Evolutionary conservation across 257 asterid genomes (phyloP).

Genomic region (Eustoma russellianum): DNA sequence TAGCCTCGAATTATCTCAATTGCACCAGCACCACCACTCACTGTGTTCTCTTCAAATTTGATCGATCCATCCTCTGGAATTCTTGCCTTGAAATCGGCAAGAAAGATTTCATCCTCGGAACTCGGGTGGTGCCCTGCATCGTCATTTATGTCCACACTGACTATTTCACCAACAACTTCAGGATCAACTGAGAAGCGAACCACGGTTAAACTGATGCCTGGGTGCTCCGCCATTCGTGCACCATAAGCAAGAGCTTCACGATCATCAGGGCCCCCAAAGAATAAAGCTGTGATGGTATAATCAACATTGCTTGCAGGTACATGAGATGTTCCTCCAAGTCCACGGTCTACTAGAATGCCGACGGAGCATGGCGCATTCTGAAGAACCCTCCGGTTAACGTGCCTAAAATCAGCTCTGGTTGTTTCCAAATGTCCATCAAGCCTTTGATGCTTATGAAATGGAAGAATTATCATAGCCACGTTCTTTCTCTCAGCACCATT

Average conservation of each 20-base stretch:
- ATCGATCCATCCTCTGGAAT: conserved; percentile 16
- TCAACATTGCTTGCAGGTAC: conserved; percentile 44
- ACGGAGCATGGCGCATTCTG: conserved; percentile 44
- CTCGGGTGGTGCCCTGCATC: neutral
- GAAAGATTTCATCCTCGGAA: conserved; percentile 21
- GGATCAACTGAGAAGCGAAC: conserved; percentile 16
- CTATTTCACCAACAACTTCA: conserved; percentile 12
- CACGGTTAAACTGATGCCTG: conserved; percentile 17
- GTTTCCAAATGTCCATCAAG: conserved; percentile 41
- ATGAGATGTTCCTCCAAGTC: conserved; percentile 49
- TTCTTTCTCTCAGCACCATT: conserved; percentile 27
- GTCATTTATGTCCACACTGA: conserved; percentile 11
- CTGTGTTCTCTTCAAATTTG: conserved; percentile 24
- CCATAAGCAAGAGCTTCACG: conserved; percentile 41
- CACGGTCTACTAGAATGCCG: conserved; percentile 40
- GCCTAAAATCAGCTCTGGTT: conserved; percentile 30
- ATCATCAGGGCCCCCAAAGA: conserved; percentile 48
- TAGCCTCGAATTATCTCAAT: conserved; percentile 10
- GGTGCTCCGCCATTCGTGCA: conserved; percentile 47
- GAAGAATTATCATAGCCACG: conserved; percentile 44
- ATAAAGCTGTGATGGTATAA: conserved; percentile 22
- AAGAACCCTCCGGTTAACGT: conserved; percentile 36
- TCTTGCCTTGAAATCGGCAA: conserved; percentile 19
- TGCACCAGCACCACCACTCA: conserved; percentile 17
- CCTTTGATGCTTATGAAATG: conserved; percentile 42